Evolutionary conservation across 1,284 basidiomycete species (phyloP).

Genomic region (Phylloboletellus chloephorus): DNA sequence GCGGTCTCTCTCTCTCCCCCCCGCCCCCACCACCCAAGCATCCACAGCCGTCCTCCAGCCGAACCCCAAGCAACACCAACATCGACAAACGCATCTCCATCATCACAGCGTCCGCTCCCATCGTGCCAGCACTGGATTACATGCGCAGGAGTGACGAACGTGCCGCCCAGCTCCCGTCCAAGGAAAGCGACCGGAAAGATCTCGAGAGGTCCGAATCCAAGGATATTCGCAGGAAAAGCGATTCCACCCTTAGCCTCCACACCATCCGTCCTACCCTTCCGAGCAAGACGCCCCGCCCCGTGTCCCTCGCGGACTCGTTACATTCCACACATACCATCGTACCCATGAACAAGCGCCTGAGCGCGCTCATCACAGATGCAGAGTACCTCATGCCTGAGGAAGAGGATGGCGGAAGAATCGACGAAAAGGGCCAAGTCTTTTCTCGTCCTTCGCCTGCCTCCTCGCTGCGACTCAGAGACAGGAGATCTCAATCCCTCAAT

Average conservation of each 20-base stretch:
- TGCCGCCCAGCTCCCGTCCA: conserved; percentile 17
- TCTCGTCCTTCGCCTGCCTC: conserved; percentile 24
- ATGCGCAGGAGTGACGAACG: conserved; percentile 31
- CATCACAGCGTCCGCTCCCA: conserved; percentile 31
- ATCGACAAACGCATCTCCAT: conserved; percentile 29
- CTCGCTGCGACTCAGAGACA: conserved; percentile 40
- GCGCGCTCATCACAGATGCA: conserved; percentile 59
- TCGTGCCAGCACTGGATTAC: conserved; percentile 33
- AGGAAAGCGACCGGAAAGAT: conserved; percentile 29
- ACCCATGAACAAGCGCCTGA: conserved; percentile 56
- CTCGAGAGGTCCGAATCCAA: conserved; percentile 49
- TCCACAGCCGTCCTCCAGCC: conserved; percentile 15
- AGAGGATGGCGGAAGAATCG: conserved; percentile 38
- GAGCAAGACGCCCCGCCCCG: conserved; percentile 56
- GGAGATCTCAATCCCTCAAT: conserved; percentile 60
- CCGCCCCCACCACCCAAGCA: conserved; percentile 38
- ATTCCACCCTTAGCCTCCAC: conserved; percentile 66
- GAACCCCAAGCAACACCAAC: conserved; percentile 23
- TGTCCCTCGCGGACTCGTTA: conserved; percentile 68
- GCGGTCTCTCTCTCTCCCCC: conserved; percentile 24
- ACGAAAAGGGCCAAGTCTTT: conserved; percentile 29
- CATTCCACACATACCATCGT: conserved; percentile 67
- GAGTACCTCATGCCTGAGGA: conserved; percentile 53
- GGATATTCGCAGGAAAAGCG: conserved; percentile 68
- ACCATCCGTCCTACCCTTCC: conserved; percentile 57